Evolutionary conservation across 345 rosid genomes (phyloP).

Genomic region (Reutealis trisperma): DNA sequence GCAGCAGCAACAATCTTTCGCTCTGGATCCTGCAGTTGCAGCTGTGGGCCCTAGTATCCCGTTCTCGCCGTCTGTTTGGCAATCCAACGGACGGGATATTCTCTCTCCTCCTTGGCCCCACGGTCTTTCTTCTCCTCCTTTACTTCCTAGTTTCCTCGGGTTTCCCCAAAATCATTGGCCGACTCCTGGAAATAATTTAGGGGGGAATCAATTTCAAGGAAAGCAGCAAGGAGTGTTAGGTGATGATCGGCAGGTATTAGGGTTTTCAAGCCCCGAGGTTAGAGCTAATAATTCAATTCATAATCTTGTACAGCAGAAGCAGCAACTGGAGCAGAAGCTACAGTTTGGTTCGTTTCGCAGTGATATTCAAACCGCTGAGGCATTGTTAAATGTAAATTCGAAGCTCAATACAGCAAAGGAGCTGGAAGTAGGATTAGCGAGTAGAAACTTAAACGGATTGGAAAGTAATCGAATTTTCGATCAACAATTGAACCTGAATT

Average conservation of each 20-base stretch:
- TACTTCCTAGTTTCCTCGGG: constrained; percentile 50
- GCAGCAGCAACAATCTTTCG: constrained; percentile 27
- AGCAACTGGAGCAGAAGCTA: constrained; percentile 41
- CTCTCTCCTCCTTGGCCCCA: constrained; percentile 43
- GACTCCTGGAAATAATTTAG: constrained; percentile 27
- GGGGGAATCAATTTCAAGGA: constrained; percentile 23
- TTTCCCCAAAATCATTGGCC: constrained; percentile 46
- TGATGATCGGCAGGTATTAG: constrained; percentile 56
- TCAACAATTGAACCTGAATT: constrained; percentile 26
- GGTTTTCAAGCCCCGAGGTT: constrained; percentile 35
- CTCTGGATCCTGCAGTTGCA: constrained; percentile 82
- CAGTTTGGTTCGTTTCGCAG: constrained; percentile 62
- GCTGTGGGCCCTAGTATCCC: constrained; percentile 65
- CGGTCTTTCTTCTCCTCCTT: constrained; percentile 36
- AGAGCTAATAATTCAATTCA: constrained; percentile 33
- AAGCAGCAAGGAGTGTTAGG: constrained; percentile 34
- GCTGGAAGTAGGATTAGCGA: constrained; percentile 24
- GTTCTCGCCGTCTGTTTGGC: constrained; percentile 36
- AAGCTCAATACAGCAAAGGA: constrained; percentile 29
- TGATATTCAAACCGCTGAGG: constrained; percentile 40
- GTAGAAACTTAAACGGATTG: constrained; percentile 24
- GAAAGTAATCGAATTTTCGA: constrained; percentile 42
- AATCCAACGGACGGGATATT: constrained; percentile 48
- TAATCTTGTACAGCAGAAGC: constrained; percentile 38
- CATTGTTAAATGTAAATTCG: constrained; percentile 37